These are phyloP conservation scores for Gymnopus androsaceus DNA, from an alignment of 1,284 basidiomycete genomes.

Conservation along the genomic window DNA sequence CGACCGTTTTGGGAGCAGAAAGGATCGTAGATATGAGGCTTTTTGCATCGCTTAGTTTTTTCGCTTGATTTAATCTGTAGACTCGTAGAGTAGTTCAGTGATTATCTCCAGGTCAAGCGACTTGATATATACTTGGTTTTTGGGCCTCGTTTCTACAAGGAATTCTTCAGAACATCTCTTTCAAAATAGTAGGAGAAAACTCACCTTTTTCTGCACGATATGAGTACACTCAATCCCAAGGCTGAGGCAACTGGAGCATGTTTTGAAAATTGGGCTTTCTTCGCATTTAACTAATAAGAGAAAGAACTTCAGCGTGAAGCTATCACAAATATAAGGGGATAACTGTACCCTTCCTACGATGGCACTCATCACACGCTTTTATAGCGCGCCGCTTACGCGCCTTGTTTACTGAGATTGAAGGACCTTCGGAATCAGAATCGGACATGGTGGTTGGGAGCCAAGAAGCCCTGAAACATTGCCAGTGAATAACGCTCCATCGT, in stretches of 20 bases:
- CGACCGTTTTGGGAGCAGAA: neutral
- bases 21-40: neutral
- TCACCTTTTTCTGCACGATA: slow-evolving; percentile 3
- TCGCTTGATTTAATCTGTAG: too few relatives aligned
- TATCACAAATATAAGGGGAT: neutral
- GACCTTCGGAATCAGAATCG: neutral
- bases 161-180: neutral
- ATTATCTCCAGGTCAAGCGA: neutral
- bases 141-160: neutral
- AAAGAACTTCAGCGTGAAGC: too few relatives aligned
- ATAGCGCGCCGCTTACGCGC: too few relatives aligned
- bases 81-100: neutral
- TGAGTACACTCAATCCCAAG: slow-evolving; percentile 4
- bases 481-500: too few relatives aligned
- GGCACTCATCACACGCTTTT: neutral
- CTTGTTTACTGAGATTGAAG: neutral
- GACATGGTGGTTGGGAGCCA: neutral
- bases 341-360: neutral
- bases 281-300: neutral
- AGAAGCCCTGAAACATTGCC: too few relatives aligned
- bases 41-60: slow-evolving; percentile 1
- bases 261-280: neutral
- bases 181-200: neutral
- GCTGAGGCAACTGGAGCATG: slow-evolving; percentile 5
- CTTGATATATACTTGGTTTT: neutral